Percentiles rank a stretch among this genome's conserved stretches.
phyloP scores from a whole-genome alignment of 768 basidiomycete genomes.

The Suillus brevipes region DNA sequence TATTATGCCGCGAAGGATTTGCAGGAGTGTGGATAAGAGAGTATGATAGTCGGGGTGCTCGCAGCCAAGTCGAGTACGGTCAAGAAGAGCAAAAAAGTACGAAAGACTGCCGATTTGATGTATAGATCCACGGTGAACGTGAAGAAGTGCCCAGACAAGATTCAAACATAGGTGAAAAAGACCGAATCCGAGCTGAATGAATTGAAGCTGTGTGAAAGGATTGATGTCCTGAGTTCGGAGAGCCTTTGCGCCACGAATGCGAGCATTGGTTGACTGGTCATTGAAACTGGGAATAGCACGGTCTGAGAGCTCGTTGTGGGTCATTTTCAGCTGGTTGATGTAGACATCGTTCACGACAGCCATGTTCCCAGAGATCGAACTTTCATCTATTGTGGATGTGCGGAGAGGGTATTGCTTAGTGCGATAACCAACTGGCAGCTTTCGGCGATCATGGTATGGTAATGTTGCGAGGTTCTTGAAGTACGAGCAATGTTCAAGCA shows the following conservation, averaged over 20 bases:
- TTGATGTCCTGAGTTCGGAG: slow-evolving; percentile 10
- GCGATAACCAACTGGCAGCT: no score
- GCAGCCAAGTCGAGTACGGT: slow-evolving; percentile 24
- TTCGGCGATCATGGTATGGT: no score
- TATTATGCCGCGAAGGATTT: slow-evolving; percentile 35
- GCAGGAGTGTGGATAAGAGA: slow-evolving; percentile 15
- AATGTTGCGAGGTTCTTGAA: no score
- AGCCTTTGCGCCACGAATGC: slow-evolving; percentile 21
- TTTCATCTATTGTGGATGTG: no score
- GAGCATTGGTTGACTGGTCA: slow-evolving; percentile 20
- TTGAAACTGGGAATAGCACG: slow-evolving; percentile 16
- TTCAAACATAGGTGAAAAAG: slow-evolving; percentile 28
- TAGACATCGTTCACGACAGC: slow-evolving; percentile 10
- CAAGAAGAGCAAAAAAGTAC: slow-evolving; percentile 32
- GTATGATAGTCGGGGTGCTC: slow-evolving; percentile 40
- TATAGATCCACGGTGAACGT: slow-evolving; percentile 29
- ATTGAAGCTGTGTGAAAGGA: not conserved
- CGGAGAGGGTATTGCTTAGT: no score
- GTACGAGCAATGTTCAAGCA: no score
- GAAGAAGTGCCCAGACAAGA: slow-evolving; percentile 31
- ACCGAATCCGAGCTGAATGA: slow-evolving; percentile 7
- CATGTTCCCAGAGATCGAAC: no score
- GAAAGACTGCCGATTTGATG: slow-evolving; percentile 26
- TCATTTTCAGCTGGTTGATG: slow-evolving; percentile 21
- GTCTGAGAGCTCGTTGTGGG: not conserved